These are phyloP conservation scores for Barnettozyma salicaria DNA, from an alignment of 805 yeast species.

Conservation along the genomic window DNA sequence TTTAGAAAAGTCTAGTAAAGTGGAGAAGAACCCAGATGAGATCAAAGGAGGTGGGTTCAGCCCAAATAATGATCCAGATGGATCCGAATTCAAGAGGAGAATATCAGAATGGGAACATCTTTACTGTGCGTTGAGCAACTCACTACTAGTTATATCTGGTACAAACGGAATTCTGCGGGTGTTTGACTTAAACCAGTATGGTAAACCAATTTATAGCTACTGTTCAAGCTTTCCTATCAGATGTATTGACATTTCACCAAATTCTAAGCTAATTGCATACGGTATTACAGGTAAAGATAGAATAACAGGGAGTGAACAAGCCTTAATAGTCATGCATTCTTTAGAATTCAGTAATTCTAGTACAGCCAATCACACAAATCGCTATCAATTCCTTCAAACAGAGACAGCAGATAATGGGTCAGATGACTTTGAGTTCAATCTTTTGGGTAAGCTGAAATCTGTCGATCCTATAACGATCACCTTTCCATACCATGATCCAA, in stretches of 20 bases:
- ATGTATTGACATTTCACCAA: conserved; percentile 65
- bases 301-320: conserved; percentile 63
- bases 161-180: conserved; percentile 67
- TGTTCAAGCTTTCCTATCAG: conserved; percentile 70
- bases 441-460: conserved; percentile 20
- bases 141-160: conserved; percentile 57
- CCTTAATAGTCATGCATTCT: conserved; percentile 60
- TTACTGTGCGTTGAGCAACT: conserved; percentile 51
- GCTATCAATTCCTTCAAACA: background rate
- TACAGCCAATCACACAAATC: conserved; percentile 2
- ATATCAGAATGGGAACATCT: conserved; percentile 54
- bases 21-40: conserved; percentile 11
- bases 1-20: conserved; percentile 33
- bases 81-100: conserved; percentile 21
- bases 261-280: conserved; percentile 62
- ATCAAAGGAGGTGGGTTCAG: conserved; percentile 16
- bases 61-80: conserved; percentile 7
- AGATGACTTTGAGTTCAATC: conserved; percentile 5
- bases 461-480: conserved; percentile 67
- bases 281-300: conserved; percentile 81
- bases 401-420: conserved; percentile 3
- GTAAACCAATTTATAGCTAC: conserved; percentile 63
- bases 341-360: conserved; percentile 10
- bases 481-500: conserved; percentile 81
- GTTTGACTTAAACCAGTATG: conserved; percentile 48